Percentiles rank a stretch among this genome's conserved stretches.
These are phyloP conservation scores for Magnaporthiopsis poae DNA, from an alignment of 2,329 filamentous ascomycete species.

Conservation along the genomic window DNA sequence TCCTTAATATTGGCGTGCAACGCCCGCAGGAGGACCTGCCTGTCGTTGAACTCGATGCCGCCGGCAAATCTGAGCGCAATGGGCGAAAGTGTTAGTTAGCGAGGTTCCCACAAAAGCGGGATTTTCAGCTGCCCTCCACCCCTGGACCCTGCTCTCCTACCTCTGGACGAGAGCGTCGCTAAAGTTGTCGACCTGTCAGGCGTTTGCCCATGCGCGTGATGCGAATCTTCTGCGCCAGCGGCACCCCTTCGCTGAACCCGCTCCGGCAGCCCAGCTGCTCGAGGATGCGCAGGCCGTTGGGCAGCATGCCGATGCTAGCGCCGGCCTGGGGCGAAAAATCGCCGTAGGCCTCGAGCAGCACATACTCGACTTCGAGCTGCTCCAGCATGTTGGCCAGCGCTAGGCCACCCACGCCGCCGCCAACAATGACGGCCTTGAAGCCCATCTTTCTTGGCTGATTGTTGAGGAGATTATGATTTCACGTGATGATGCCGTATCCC, in stretches of 20 bases:
- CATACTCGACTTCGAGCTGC: conserved; percentile 33
- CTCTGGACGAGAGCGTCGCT: too few species aligned
- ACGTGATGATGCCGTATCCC: too few species aligned
- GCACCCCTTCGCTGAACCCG: conserved; percentile 11
- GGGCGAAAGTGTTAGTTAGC: too few species aligned
- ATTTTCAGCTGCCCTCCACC: too few species aligned
- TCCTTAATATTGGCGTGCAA: conserved; percentile 24
- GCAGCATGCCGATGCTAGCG: conserved; percentile 35
- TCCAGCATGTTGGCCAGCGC: conserved; percentile 36
- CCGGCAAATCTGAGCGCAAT: too few species aligned
- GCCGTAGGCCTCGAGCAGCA: conserved; percentile 34
- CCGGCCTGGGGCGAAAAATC: conserved; percentile 36
- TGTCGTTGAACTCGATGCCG: background rate
- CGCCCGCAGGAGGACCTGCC: conserved; percentile 15
- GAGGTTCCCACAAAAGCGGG: too few species aligned
- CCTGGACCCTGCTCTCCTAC: too few species aligned
- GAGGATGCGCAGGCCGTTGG: conserved; percentile 34
- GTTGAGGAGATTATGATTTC: too few species aligned
- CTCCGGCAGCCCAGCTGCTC: conserved; percentile 37
- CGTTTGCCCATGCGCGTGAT: too few species aligned
- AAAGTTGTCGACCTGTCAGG: too few species aligned
- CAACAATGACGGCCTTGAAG: conserved; percentile 36
- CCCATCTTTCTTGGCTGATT: too few species aligned
- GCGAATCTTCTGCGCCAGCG: too few species aligned
- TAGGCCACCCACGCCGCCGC: conserved; percentile 39